phyloP scores from a whole-genome alignment of 2,329 filamentous ascomycete genomes.

The Fusarium sp. region DNA sequence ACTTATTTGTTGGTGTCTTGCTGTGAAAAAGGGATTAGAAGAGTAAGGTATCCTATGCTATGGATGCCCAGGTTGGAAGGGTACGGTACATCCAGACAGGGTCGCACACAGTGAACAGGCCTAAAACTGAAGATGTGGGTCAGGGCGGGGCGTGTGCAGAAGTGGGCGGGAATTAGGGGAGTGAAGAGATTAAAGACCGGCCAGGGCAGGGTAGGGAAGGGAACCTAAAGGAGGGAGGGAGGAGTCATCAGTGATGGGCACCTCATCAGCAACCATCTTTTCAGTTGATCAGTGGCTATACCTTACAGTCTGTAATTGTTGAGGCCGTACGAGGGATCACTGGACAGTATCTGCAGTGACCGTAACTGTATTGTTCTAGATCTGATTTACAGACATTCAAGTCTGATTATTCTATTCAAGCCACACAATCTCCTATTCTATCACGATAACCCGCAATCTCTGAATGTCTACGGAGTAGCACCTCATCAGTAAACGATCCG shows the following conservation, averaged over 20 bases:
- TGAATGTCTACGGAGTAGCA: background rate
- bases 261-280: background rate
- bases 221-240: background rate
- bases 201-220: background rate
- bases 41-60: conserved; percentile 2
- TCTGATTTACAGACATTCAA: background rate
- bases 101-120: conserved; percentile 23
- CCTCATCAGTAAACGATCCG: conserved; percentile 17
- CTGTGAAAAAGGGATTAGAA: conserved; percentile 24
- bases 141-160: conserved; percentile 34
- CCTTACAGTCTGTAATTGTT: background rate
- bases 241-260: background rate
- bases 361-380: background rate
- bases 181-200: conserved; percentile 34
- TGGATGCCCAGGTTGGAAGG: background rate
- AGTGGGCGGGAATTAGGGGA: conserved; percentile 34
- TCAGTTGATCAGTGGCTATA: background rate
- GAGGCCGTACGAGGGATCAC: background rate
- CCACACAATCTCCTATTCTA: conserved; percentile 1
- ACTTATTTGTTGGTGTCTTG: conserved; percentile 54
- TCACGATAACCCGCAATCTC: background rate
- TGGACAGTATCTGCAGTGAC: background rate
- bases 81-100: conserved; percentile 10
- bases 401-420: background rate
- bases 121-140: conserved; percentile 30